A percentile compares a stretch with the other conserved stretches of the same genome.
Evolutionary conservation across 2,329 filamentous ascomycete genomes (phyloP).

Genomic region (Canariomyces notabilis): DNA sequence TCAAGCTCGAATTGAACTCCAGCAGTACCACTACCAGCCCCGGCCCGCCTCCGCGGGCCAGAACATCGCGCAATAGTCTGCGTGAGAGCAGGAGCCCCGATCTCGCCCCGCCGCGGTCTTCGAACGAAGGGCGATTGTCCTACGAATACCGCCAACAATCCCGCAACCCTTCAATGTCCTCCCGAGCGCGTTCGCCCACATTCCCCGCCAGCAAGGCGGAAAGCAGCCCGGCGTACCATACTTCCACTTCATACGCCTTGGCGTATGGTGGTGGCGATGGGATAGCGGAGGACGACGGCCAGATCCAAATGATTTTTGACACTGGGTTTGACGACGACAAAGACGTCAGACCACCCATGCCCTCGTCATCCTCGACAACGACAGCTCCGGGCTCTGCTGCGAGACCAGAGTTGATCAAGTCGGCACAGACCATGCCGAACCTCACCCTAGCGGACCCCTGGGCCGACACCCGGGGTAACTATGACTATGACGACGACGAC

Average conservation of each 20-base stretch:
- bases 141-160: slow-evolving; percentile 20
- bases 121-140: slow-evolving; percentile 24
- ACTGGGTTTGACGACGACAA: slow-evolving; percentile 47
- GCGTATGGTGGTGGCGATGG: slow-evolving; percentile 12
- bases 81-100: slow-evolving; percentile 47
- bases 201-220: slow-evolving; percentile 24
- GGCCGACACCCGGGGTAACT: too few relatives aligned
- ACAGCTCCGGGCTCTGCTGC: slow-evolving; percentile 9
- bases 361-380: not conserved
- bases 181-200: slow-evolving; percentile 25
- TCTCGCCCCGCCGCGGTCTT: slow-evolving; percentile 25
- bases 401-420: slow-evolving; percentile 38
- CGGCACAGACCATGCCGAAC: slow-evolving; percentile 46
- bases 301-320: slow-evolving; percentile 69
- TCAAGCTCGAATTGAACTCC: slow-evolving; percentile 62
- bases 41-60: slow-evolving; percentile 31
- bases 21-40: slow-evolving; percentile 12
- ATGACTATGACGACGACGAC: slow-evolving; percentile 51
- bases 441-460: slow-evolving; percentile 58
- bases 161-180: not conserved
- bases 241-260: slow-evolving; percentile 8
- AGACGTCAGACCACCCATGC: slow-evolving; percentile 13
- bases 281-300: slow-evolving; percentile 38
- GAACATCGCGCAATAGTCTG: slow-evolving; percentile 31
- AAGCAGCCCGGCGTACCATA: slow-evolving; percentile 22